Conservation (phyloP, 495 filamentous ascomycete species). For the Astrothelium subdiscretum region DNA sequence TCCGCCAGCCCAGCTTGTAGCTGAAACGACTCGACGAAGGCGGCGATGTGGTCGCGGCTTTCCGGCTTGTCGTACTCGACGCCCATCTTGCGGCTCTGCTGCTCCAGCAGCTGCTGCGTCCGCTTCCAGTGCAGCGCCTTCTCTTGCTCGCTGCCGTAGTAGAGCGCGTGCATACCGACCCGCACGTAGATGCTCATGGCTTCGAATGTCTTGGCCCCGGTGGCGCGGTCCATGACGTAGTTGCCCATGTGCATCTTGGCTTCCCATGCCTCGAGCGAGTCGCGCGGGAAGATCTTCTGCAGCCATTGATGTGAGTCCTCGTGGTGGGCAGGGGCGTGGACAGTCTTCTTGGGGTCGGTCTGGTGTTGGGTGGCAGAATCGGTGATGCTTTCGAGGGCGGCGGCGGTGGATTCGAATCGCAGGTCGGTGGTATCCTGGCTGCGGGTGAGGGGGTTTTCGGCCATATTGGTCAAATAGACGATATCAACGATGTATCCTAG, state of each 20-base stretch:
- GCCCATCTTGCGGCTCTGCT: slow-evolving; percentile 33
- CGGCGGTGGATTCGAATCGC: slow-evolving; percentile 11
- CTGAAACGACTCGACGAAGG: slow-evolving; percentile 32
- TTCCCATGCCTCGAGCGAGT: slow-evolving; percentile 25
- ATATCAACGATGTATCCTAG: background rate
- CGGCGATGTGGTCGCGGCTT: slow-evolving; percentile 28
- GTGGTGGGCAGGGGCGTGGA: slow-evolving; percentile 25
- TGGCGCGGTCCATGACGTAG: slow-evolving; percentile 33
- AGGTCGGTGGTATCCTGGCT: background rate
- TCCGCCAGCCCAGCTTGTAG: slow-evolving; percentile 23
- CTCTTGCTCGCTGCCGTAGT: slow-evolving; percentile 32
- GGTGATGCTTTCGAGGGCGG: slow-evolving; percentile 10
- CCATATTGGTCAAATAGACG: background rate
- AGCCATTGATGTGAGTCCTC: slow-evolving; percentile 27
- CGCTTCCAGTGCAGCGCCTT: slow-evolving; percentile 30
- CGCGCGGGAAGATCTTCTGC: slow-evolving; percentile 22
- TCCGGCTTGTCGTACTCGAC: slow-evolving; percentile 30
- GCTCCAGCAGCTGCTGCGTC: slow-evolving; percentile 25
- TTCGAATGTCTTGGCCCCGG: slow-evolving; percentile 29
- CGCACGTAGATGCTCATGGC: slow-evolving; percentile 37
- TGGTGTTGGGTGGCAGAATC: slow-evolving; percentile 23
- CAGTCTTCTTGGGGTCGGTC: slow-evolving; percentile 21
- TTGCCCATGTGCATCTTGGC: slow-evolving; percentile 32
- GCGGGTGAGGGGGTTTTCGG: background rate
- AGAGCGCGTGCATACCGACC: slow-evolving; percentile 35